phyloP scores from a whole-genome alignment of 495 filamentous ascomycete species.

The Darksidea phi region DNA sequence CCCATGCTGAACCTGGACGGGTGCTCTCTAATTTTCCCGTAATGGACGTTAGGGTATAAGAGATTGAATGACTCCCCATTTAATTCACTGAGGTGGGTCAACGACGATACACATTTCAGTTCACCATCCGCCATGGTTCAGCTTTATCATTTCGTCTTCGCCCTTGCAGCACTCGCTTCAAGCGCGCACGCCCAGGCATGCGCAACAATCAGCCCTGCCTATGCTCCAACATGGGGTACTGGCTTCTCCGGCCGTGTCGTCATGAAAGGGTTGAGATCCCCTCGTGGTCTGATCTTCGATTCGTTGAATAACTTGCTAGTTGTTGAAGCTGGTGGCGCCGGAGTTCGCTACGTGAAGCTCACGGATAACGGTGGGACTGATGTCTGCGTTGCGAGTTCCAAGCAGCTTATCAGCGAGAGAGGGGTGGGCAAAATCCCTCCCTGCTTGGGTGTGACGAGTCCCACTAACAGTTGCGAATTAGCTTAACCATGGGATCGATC shows the following conservation, averaged over 20 bases:
- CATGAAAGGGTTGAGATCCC: conserved; percentile 50
- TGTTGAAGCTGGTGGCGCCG: conserved; percentile 52
- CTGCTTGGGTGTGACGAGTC: not conserved
- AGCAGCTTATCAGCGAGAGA: conserved; percentile 39
- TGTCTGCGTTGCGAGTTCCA: conserved; percentile 36
- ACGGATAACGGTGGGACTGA: conserved; percentile 53
- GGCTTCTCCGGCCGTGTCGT: conserved; percentile 59
- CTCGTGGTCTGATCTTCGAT: conserved; percentile 62
- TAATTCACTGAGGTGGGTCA: no score
- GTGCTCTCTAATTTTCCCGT: no score
- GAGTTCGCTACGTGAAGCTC: conserved; percentile 52
- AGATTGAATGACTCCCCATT: no score
- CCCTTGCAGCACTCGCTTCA: conserved; percentile 3
- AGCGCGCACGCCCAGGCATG: conserved; percentile 8
- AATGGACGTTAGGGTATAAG: no score
- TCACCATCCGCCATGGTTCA: not conserved
- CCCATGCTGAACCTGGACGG: no score
- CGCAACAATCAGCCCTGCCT: conserved; percentile 12
- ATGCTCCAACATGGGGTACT: conserved; percentile 22
- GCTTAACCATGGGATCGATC: conserved; percentile 64
- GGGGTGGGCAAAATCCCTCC: conserved; percentile 25
- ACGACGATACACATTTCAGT: no score
- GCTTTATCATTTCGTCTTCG: not conserved
- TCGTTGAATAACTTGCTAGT: conserved; percentile 57
- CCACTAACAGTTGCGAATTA: conserved; percentile 20